Evolutionary conservation across 2,329 filamentous ascomycete species (phyloP).

Genomic region (Fusarium gaditjirri): DNA sequence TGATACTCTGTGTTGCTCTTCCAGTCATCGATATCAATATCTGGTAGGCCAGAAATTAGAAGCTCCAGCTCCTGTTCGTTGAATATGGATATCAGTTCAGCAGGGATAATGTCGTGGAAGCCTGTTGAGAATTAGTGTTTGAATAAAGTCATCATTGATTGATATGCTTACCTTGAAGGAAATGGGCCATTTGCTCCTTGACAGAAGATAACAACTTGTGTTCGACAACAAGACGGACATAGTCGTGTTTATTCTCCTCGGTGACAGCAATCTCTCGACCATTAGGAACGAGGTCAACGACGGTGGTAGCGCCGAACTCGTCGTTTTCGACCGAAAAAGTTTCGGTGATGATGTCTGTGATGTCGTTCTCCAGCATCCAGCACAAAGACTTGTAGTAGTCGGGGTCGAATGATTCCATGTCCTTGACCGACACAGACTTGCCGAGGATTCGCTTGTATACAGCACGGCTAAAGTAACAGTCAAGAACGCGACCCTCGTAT

Average conservation of each 20-base stretch:
- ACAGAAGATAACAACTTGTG: conserved; percentile 93
- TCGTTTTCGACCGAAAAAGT: conserved; percentile 95
- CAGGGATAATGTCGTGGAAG: conserved; percentile 98
- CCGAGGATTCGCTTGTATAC: conserved; percentile 98
- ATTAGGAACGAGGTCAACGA: conserved; percentile 86
- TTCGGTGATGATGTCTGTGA: conserved; percentile 96
- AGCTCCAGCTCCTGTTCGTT: conserved; percentile 98
- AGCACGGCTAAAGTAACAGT: conserved; percentile 98
- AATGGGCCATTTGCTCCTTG: conserved; percentile 92
- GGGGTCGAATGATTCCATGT: conserved; percentile 98
- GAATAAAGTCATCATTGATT: neutral
- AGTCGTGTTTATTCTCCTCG: conserved; percentile 98
- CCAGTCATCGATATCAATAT: conserved; percentile 99
- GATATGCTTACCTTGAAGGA: conserved; percentile 75
- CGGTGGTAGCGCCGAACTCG: conserved; percentile 88
- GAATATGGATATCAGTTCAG: conserved; percentile 95
- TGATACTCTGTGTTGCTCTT: conserved; percentile 99
- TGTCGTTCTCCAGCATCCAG: conserved; percentile 99
- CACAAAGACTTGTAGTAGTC: conserved; percentile 99
- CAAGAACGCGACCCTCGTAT: conserved; percentile 93
- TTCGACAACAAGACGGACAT: conserved; percentile 93
- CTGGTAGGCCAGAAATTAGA: conserved; percentile 93
- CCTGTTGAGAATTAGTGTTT: conserved; percentile 57
- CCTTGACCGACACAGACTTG: conserved; percentile 95
- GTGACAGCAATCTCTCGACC: conserved; percentile 94